phyloP scores from a whole-genome alignment of 1,284 basidiomycete genomes.

The Pseudozyma sp. region DNA sequence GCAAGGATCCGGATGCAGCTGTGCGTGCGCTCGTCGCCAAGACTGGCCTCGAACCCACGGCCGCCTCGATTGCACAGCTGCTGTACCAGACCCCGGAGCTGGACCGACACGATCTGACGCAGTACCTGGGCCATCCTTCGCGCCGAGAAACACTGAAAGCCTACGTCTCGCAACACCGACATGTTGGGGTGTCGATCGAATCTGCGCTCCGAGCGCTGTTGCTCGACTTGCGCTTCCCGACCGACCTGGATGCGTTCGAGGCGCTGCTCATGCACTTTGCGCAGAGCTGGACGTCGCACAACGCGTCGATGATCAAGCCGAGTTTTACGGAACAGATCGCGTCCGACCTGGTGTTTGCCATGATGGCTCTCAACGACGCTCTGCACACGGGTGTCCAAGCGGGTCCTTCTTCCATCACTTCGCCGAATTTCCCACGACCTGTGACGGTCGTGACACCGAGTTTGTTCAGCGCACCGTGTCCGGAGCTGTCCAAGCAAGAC shows the following conservation, averaged over 20 bases:
- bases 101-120: conserved; percentile 83
- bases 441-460: conserved; percentile 40
- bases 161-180: conserved; percentile 87
- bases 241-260: conserved; percentile 79
- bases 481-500: conserved; percentile 33
- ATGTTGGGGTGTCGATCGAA: conserved; percentile 84
- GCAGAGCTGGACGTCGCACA: conserved; percentile 88
- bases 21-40: conserved; percentile 61
- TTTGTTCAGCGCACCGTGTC: conserved; percentile 46
- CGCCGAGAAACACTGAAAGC: conserved; percentile 81
- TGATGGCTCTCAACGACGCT: conserved; percentile 82
- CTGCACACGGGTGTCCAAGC: conserved; percentile 47
- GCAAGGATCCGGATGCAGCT: conserved; percentile 64
- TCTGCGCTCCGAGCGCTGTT: conserved; percentile 88
- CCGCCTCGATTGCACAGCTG: conserved; percentile 79
- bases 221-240: conserved; percentile 78
- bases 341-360: conserved; percentile 78
- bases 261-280: conserved; percentile 78
- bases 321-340: conserved; percentile 68
- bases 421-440: conserved; percentile 32
- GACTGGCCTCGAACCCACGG: conserved; percentile 36
- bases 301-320: conserved; percentile 69
- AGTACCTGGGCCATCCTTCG: conserved; percentile 78
- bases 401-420: conserved; percentile 10
- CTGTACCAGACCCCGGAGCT: conserved; percentile 87